phyloP scores from a whole-genome alignment of 2,329 filamentous ascomycete genomes.

The Talaromyces sp. region DNA sequence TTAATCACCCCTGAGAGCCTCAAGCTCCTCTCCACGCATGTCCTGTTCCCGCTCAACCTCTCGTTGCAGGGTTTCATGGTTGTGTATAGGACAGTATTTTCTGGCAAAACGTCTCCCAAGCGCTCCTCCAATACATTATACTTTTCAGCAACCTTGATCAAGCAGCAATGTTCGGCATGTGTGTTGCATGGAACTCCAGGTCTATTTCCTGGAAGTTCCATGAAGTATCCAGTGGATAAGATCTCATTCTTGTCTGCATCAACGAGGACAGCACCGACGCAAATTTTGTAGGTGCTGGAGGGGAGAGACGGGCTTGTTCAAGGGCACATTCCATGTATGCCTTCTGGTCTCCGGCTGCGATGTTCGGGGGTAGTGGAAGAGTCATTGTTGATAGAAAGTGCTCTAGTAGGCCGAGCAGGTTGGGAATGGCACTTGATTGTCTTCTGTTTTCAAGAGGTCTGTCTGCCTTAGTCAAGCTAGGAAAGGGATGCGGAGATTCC shows the following conservation, averaged over 20 bases:
- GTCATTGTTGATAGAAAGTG: background rate
- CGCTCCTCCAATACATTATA: background rate
- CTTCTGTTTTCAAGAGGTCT: too few species aligned
- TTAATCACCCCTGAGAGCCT: background rate
- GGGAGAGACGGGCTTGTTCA: background rate
- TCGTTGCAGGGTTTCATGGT: background rate
- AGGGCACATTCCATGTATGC: slow-evolving; percentile 42
- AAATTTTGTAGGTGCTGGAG: background rate
- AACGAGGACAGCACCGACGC: background rate
- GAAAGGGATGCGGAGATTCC: too few species aligned
- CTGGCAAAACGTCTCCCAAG: background rate
- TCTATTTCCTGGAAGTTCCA: background rate
- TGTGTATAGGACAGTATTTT: background rate
- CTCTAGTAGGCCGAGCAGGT: background rate
- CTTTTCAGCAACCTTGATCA: background rate
- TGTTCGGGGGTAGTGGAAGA: slow-evolving; percentile 18
- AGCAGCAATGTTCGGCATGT: background rate
- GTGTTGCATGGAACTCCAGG: background rate
- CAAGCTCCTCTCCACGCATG: background rate
- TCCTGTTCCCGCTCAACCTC: background rate
- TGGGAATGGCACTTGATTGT: too few species aligned
- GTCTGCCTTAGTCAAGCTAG: too few species aligned
- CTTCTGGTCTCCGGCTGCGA: slow-evolving; percentile 35
- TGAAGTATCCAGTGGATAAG: background rate
- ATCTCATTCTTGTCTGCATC: background rate